These are phyloP conservation scores for Tetramitus jugosus DNA, from an alignment of 208 protist genomes.

Conservation along the genomic window DNA sequence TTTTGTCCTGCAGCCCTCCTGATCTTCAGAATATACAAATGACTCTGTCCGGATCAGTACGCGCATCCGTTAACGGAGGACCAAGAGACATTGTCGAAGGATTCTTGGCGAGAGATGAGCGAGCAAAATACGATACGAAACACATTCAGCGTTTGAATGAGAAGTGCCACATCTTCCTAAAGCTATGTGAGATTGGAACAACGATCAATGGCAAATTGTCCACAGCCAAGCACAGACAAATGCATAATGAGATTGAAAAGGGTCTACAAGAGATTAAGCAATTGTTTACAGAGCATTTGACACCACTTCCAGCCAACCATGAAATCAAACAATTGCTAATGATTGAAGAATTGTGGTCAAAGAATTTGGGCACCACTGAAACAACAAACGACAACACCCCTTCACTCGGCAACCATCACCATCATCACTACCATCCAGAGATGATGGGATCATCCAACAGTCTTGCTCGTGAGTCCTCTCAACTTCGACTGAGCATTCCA, in stretches of 20 bases:
- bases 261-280: background rate
- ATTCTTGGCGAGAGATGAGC: background rate
- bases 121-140: background rate
- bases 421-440: no score
- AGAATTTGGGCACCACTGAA: no score
- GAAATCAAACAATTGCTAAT: no score
- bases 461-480: no score
- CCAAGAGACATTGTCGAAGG: constrained; percentile 12
- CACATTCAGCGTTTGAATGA: background rate
- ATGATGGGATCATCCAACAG: no score
- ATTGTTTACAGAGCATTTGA: constrained; percentile 17
- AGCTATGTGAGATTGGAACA: background rate
- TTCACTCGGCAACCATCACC: no score
- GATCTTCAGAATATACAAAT: constrained; percentile 1
- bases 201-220: background rate
- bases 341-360: no score
- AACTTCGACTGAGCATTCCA: no score
- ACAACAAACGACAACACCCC: no score
- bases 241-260: constrained; percentile 17
- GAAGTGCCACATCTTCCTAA: constrained; percentile 14
- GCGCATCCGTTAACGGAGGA: background rate
- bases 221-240: background rate
- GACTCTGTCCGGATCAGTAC: background rate
- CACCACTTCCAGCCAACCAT: no score
- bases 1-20: background rate